Evolutionary conservation across 75 land plant genomes (phyloP).

Genomic region (Selaginella moellendorffii): DNA sequence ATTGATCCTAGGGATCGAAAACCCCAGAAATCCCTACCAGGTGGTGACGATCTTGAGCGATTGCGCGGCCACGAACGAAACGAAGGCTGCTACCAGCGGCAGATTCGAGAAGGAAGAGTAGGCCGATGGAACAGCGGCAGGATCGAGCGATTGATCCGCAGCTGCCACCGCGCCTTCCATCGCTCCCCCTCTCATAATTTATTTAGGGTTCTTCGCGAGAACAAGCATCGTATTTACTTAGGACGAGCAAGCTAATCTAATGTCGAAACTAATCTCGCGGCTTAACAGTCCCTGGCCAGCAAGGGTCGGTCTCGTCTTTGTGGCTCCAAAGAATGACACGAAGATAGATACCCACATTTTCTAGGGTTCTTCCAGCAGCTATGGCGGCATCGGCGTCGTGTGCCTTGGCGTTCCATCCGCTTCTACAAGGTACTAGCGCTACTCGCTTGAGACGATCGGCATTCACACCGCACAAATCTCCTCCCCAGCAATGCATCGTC

Average conservation of each 20-base stretch:
- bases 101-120: constrained; percentile 14
- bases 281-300: no score
- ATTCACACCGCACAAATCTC: not conserved
- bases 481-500: not conserved
- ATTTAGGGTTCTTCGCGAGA: constrained; percentile 1
- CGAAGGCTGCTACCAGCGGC: constrained; percentile 41
- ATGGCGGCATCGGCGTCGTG: not conserved
- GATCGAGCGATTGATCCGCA: not conserved
- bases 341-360: no score
- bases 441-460: not conserved
- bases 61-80: constrained; percentile 49
- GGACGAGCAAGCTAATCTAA: no score
- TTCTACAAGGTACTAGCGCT: not conserved
- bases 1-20: not conserved
- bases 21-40: constrained; percentile 32
- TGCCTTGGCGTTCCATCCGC: not conserved
- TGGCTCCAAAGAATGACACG: no score
- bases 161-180: not conserved
- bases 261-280: no score
- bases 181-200: not conserved
- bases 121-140: not conserved
- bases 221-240: no score
- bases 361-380: no score
- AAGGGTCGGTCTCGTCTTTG: no score
- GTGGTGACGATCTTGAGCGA: constrained; percentile 57